Evolutionary conservation across 2,329 filamentous ascomycete genomes (phyloP), one percentile per base, ranked within the genome.

Genomic region (Curvularia lunata): DNA sequence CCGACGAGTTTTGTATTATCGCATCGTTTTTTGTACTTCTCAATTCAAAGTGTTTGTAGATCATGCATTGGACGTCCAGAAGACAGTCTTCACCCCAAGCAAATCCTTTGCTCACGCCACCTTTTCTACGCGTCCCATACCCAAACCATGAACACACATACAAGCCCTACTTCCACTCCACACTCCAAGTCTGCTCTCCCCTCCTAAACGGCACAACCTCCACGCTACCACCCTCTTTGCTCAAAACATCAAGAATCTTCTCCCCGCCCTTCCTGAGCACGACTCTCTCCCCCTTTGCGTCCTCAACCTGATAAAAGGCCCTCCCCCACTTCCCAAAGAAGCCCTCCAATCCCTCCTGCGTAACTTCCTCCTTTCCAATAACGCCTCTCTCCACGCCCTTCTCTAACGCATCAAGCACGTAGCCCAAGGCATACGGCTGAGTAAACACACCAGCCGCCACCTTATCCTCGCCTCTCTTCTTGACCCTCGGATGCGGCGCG

Each of bases 391-490:
- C 76, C 4, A 89, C 79, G 4, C 83, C 89, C 65, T 86, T 84
- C 74, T 90, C 85, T 40, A 92, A 77, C 21, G 85, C 85, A 74
- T 84, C 84, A 23, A 92, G 78, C 46, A 91, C 87, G 47, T 88
- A 82, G 53, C 86, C 86, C 1, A 87, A 81, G 0, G 86, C 87
- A 71, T 87, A 87, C 4, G 88, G 88, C 78, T 94, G 91, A 1
- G 91, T 93, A 74, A 92, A 94, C 42, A 93, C 90, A 4, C 91
- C 91, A 0, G 91, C 91, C 0, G 87, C 84, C 66, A 72, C 73
- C 80, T 74, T 80, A 52, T 80, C 79, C 54, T 77, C 79, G 8
- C 83, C 84, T 54, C 82, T 79, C 78, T 91, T 91, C 58, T 84
- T 83, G n/a, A 74, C 71, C 4, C 85, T 77, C 10, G 84, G 83